Percentiles rank a stretch among this genome's conserved stretches.
Evolutionary conservation across 805 yeast genomes (phyloP).

Genomic region (Yarrowia bubula): DNA sequence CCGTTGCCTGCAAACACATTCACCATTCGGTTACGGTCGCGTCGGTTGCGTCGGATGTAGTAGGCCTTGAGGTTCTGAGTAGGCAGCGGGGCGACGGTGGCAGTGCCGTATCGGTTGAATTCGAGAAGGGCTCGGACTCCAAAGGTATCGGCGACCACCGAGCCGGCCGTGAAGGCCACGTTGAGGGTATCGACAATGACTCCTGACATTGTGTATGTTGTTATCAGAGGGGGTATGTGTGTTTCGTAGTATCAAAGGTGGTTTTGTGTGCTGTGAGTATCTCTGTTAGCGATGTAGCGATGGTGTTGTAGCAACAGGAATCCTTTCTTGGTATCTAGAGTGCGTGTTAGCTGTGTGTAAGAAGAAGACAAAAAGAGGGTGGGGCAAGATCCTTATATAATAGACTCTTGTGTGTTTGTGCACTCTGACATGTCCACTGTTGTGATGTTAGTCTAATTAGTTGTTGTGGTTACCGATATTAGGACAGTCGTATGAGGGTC

Average conservation of each 20-base stretch:
- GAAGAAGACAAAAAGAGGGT: neutral
- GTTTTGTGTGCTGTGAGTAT: neutral
- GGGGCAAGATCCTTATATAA: neutral
- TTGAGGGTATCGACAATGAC: constrained; percentile 21
- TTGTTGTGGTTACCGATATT: neutral
- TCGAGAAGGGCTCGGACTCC: constrained; percentile 25
- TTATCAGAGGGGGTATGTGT: neutral
- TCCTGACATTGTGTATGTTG: constrained; percentile 19
- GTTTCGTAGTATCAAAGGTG: neutral
- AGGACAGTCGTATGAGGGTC: no score
- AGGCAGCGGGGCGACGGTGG: constrained; percentile 12
- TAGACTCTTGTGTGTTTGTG: neutral
- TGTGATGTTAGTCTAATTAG: neutral
- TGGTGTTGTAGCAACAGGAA: constrained; percentile 7
- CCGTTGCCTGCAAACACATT: constrained; percentile 52
- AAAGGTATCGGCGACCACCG: constrained; percentile 16
- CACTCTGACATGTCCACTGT: neutral
- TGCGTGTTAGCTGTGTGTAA: constrained; percentile 10
- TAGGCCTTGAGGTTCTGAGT: constrained; percentile 39
- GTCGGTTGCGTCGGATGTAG: constrained; percentile 52
- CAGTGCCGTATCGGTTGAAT: constrained; percentile 21
- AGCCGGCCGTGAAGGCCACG: constrained; percentile 23
- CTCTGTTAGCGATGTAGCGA: constrained; percentile 10
- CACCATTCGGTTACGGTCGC: constrained; percentile 46
- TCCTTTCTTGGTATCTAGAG: constrained; percentile 20